Percentiles rank a stretch among this genome's conserved stretches.
Evolutionary conservation across 148 eudicot genomes (phyloP).

Genomic region (Bassia scoparia): DNA sequence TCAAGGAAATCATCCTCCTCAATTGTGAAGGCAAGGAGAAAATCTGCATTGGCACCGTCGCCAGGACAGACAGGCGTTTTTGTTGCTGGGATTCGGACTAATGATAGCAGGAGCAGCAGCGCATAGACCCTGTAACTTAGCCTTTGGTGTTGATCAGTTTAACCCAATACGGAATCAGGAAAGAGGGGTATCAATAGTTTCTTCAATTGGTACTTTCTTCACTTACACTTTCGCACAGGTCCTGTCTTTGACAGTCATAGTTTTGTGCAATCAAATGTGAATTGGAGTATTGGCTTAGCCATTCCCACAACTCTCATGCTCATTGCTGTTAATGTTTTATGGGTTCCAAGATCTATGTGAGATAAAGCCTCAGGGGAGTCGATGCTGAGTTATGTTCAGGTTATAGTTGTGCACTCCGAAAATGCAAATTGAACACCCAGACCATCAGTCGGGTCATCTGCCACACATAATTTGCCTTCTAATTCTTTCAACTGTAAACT

Average conservation of each 20-base stretch:
- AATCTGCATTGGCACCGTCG: constrained; percentile 49
- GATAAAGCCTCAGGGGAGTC: constrained; percentile 74
- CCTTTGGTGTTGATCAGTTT: constrained; percentile 94
- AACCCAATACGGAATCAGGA: constrained; percentile 67
- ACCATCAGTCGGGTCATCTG: constrained; percentile 31
- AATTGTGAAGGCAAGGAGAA: constrained; percentile 45
- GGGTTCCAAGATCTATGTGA: constrained; percentile 70
- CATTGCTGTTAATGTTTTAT: constrained; percentile 47
- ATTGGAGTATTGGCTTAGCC: constrained; percentile 68
- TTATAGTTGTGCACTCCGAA: constrained; percentile 56
- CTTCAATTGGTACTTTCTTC: constrained; percentile 96
- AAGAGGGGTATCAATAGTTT: constrained; percentile 78
- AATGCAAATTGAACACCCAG: constrained; percentile 47
- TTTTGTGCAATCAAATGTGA: constrained; percentile 65
- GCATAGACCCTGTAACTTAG: constrained; percentile 88
- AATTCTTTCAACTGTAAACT: constrained; percentile 63
- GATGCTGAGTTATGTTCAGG: constrained; percentile 49
- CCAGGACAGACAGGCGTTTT: constrained; percentile 51
- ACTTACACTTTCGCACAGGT: constrained; percentile 75
- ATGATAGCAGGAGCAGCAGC: constrained; percentile 70
- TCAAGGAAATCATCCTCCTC: constrained; percentile 74
- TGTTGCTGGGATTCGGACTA: constrained; percentile 52
- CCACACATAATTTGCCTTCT: constrained; percentile 41
- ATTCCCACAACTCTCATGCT: constrained; percentile 77
- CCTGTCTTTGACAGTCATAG: constrained; percentile 64